These are phyloP conservation scores for Axilococcus clingmanii DNA, from an alignment of 139 green algal genomes.

Conservation along the genomic window DNA sequence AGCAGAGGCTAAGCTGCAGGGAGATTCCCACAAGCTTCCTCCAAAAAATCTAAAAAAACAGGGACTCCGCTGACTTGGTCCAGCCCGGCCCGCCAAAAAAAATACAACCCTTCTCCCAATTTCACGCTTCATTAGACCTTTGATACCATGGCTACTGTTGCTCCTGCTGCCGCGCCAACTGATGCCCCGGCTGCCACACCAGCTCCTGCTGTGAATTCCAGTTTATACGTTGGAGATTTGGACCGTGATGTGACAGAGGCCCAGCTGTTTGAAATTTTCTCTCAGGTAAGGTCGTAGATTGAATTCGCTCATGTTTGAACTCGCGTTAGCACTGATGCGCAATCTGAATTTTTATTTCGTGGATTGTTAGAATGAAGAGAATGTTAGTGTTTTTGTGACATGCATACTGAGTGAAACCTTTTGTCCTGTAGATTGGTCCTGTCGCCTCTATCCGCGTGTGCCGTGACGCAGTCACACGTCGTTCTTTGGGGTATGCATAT, in stretches of 20 bases:
- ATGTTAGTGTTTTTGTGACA: not conserved
- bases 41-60: constrained; percentile 1
- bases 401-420: not conserved
- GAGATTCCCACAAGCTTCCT: not conserved
- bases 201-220: constrained; percentile 44
- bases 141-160: constrained; percentile 1
- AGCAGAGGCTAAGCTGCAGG: no score
- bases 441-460: constrained; percentile 88
- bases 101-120: not conserved
- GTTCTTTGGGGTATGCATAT: constrained; percentile 91
- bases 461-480: constrained; percentile 82
- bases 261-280: constrained; percentile 87
- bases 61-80: not conserved
- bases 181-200: not conserved
- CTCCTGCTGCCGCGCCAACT: not conserved
- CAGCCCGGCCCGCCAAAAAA: constrained; percentile 1
- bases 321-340: no score
- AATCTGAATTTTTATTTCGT: no score
- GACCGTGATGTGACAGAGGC: constrained; percentile 80
- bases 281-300: constrained; percentile 50
- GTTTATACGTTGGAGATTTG: constrained; percentile 90
- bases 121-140: not conserved
- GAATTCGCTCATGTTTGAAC: no score
- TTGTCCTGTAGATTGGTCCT: constrained; percentile 65
- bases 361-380: not conserved